Evolutionary conservation across 23 red algal genomes (phyloP).

Genomic region (Agarophyton chilense): DNA sequence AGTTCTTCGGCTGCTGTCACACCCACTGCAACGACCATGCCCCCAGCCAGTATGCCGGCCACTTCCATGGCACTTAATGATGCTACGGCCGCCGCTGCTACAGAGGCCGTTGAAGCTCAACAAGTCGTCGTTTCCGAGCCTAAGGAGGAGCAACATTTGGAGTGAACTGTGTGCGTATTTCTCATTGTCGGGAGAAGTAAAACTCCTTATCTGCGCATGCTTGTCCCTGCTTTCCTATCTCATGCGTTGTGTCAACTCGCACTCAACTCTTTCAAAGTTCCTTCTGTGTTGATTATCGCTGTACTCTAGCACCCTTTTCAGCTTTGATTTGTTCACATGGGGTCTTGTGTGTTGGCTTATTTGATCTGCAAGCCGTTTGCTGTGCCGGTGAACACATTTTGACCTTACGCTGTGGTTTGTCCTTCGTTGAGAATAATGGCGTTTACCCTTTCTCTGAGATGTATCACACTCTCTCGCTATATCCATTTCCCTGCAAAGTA

Average conservation of each 20-base stretch:
- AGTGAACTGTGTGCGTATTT: not conserved
- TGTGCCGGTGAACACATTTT: not conserved
- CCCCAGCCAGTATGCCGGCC: not conserved
- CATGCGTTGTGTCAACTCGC: not conserved
- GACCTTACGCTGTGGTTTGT: not conserved
- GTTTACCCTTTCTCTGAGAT: not conserved
- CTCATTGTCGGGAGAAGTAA: constrained; percentile 39
- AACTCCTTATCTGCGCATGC: constrained; percentile 11
- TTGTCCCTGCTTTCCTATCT: not conserved
- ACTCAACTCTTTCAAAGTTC: not conserved
- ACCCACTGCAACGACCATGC: not conserved
- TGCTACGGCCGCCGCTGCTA: constrained; percentile 20
- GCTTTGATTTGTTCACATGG: not conserved
- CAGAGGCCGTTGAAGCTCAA: constrained; percentile 15
- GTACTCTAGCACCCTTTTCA: not conserved
- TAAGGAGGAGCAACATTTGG: constrained; percentile 34
- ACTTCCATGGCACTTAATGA: constrained; percentile 39
- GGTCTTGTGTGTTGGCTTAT: not conserved
- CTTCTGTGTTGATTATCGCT: not conserved
- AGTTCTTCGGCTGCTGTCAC: not conserved
- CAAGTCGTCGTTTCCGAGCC: constrained; percentile 3
- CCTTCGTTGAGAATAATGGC: not conserved
- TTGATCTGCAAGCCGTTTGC: not conserved
- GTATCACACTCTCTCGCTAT: not conserved
- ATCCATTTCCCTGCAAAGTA: not conserved